Base-by-base conservation (phyloP, 2,329 filamentous ascomycete genomes). In the Blastomyces silverae region DNA sequence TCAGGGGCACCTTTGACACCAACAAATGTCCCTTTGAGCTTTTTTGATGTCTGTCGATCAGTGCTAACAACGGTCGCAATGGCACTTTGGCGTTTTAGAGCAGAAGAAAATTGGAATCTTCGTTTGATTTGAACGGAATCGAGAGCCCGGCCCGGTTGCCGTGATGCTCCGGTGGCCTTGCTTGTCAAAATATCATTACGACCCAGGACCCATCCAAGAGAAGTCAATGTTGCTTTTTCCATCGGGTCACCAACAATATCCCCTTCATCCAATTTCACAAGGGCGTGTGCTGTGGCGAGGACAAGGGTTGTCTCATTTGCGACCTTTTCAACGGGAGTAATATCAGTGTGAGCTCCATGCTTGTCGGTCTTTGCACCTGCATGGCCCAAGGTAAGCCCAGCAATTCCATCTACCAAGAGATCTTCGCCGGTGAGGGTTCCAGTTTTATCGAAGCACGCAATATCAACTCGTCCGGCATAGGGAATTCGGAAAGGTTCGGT, bases 401-500 rank as follows among this genome's bases (percentile, higher is more conserved):
- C 94, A 75, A 99, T 93, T 72, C 94, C 94, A 75, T 99, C 93
- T 25, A 99, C 94, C 13, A 99, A 92, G 55, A 99, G 82, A 74
- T 99, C 93, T 75, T 99, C 94, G 61, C 94, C 94, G 48, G 94
- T 99, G 66, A 99, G 79, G 1, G 94, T 99, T 69, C 94, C 94
- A 15, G 94, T 99, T 83, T 99, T 99, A 79, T 99, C 94, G 70
- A 99, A 99, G 80, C 94, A 99, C 68, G 94, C 92, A 63, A 99
- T 85, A 76, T 99, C 95, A 66, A 99, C 90, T 68, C 94, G 90
- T 42, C 94, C 94, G 69, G 92, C 95, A 71, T 90, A 97, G 0
- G 95, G 95, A 72, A 99, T 99, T 64, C 94, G 89, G 86, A 99
- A 99, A 37, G 94, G 94, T 77, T 99, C 95, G 1, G 94, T 99